Evolutionary conservation across 2,329 filamentous ascomycete species (phyloP).

Genomic region (Pseudonectria foliicola): DNA sequence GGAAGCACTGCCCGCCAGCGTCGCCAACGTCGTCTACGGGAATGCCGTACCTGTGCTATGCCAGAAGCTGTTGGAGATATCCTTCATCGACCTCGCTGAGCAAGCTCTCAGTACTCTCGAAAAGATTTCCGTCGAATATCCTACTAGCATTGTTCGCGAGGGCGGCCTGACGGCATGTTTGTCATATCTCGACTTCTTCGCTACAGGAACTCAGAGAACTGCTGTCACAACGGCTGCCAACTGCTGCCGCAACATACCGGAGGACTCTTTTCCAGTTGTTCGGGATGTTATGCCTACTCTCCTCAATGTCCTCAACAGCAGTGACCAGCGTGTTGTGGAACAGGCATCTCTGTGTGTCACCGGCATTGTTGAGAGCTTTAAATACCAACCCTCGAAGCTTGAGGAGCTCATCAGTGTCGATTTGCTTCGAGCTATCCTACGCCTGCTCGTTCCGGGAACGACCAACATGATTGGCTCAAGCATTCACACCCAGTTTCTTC

Average conservation of each 20-base stretch:
- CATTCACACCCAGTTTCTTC: constrained; percentile 93
- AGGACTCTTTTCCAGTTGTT: constrained; percentile 87
- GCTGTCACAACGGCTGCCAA: constrained; percentile 97
- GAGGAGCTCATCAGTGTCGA: constrained; percentile 89
- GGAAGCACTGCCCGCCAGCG: constrained; percentile 89
- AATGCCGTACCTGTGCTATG: constrained; percentile 91
- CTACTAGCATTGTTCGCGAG: constrained; percentile 88
- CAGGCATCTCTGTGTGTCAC: constrained; percentile 94
- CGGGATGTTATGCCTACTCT: constrained; percentile 95
- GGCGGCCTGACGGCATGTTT: constrained; percentile 93
- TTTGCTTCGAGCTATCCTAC: constrained; percentile 74
- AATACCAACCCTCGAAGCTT: constrained; percentile 75
- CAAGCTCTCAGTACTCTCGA: constrained; percentile 94
- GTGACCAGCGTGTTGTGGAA: constrained; percentile 92
- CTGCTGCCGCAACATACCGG: constrained; percentile 92
- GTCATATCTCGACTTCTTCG: constrained; percentile 94
- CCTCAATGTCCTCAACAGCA: constrained; percentile 82
- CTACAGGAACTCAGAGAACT: constrained; percentile 91
- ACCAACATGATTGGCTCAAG: constrained; percentile 91
- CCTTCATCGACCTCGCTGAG: constrained; percentile 95
- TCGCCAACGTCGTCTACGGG: constrained; percentile 95
- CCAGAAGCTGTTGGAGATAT: constrained; percentile 90
- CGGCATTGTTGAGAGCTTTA: constrained; percentile 95
- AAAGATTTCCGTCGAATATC: constrained; percentile 96
- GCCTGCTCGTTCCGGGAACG: constrained; percentile 83